Percentiles rank a stretch among this genome's conserved stretches.
Evolutionary conservation across 164 flowering plant genomes (phyloP).

Genomic region (Aristolochia fimbriata): DNA sequence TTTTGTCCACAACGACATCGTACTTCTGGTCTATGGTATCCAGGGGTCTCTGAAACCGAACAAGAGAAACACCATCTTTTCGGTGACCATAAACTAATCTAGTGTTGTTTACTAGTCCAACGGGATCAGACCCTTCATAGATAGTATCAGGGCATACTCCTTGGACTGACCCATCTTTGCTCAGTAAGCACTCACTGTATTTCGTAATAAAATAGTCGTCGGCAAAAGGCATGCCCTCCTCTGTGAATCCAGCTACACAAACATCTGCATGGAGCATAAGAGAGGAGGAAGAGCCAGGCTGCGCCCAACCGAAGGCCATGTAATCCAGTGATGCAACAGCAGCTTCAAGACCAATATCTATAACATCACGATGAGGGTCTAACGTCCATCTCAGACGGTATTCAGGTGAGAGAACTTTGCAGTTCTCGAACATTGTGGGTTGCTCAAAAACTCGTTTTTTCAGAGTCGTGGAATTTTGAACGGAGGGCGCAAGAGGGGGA

Average conservation of each 20-base stretch:
- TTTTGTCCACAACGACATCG: slow-evolving; percentile 45
- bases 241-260: slow-evolving; percentile 70
- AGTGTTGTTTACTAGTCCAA: slow-evolving; percentile 55
- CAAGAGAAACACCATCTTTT: slow-evolving; percentile 81
- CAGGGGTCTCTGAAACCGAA: slow-evolving; percentile 60
- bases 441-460: slow-evolving; percentile 13
- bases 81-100: slow-evolving; percentile 76
- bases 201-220: slow-evolving; percentile 77
- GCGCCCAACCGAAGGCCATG: slow-evolving; percentile 95
- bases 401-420: slow-evolving; percentile 44
- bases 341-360: slow-evolving; percentile 88
- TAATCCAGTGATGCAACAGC: slow-evolving; percentile 44
- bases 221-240: slow-evolving; percentile 71
- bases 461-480: neutral
- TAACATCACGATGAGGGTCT: slow-evolving; percentile 24
- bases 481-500: slow-evolving; percentile 20
- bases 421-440: slow-evolving; percentile 83
- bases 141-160: slow-evolving; percentile 92
- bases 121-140: slow-evolving; percentile 41
- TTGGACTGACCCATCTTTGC: slow-evolving; percentile 47
- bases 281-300: slow-evolving; percentile 31
- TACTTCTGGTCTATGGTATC: slow-evolving; percentile 48
- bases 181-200: slow-evolving; percentile 62
- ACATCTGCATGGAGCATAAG: slow-evolving; percentile 76
- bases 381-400: slow-evolving; percentile 79